Evolutionary conservation across 139 green algal genomes (phyloP).

Genomic region (Edaphochlamys debaryana): DNA sequence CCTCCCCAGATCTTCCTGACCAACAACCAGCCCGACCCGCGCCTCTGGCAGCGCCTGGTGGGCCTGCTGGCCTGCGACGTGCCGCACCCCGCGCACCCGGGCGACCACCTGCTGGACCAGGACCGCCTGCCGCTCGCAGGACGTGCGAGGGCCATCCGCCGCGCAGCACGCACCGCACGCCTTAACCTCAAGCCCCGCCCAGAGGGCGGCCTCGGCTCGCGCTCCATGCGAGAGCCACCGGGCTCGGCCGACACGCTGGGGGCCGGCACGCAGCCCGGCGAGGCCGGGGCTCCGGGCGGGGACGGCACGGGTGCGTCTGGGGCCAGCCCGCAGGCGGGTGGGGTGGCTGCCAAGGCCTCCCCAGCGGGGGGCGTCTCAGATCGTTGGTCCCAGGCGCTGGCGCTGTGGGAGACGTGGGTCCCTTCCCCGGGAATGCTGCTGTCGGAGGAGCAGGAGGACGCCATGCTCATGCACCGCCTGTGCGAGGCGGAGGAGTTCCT

Average conservation of each 20-base stretch:
- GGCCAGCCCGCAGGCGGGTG: too few relatives aligned
- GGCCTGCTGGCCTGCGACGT: slow-evolving; percentile 40
- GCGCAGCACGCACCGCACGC: neutral
- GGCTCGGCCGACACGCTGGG: too few relatives aligned
- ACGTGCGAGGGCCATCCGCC: slow-evolving; percentile 29
- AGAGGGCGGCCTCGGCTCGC: neutral
- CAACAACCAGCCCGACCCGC: neutral
- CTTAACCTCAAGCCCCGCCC: neutral
- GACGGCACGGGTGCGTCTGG: too few relatives aligned
- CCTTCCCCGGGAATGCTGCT: neutral
- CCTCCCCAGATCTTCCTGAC: slow-evolving; percentile 12
- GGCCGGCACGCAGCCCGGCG: neutral
- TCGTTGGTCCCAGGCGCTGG: neutral
- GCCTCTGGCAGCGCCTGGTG: slow-evolving; percentile 60
- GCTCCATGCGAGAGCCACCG: too few relatives aligned
- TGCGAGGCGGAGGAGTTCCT: slow-evolving; percentile 57
- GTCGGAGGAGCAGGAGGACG: slow-evolving; percentile 21
- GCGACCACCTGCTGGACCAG: slow-evolving; percentile 15
- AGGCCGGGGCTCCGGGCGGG: too few relatives aligned
- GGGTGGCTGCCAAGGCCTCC: too few relatives aligned
- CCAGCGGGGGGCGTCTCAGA: neutral
- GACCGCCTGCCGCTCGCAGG: slow-evolving; percentile 8
- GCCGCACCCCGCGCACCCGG: slow-evolving; percentile 47
- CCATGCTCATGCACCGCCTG: slow-evolving; percentile 44
- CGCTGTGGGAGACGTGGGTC: neutral